phyloP scores from a whole-genome alignment of 345 rosid species.

The Tarenaya hassleriana region DNA sequence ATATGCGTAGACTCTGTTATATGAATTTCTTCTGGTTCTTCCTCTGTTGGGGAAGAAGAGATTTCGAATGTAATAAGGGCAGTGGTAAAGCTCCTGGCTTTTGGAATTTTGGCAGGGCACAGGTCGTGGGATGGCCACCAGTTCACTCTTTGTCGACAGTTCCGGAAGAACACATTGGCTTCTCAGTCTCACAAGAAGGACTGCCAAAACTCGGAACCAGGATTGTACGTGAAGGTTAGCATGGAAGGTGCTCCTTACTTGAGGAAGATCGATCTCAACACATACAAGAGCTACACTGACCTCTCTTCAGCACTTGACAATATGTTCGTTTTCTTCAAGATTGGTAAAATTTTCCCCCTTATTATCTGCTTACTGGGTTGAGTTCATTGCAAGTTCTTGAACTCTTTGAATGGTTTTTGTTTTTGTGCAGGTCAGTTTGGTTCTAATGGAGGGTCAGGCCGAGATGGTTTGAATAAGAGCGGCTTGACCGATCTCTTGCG shows the following conservation, averaged over 20 bases:
- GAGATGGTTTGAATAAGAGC: constrained; percentile 47
- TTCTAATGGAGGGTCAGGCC: constrained; percentile 42
- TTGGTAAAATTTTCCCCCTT: constrained; percentile 35
- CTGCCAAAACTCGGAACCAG: constrained; percentile 28
- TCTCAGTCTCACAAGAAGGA: constrained; percentile 42
- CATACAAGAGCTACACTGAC: constrained; percentile 49
- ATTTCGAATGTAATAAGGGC: background rate
- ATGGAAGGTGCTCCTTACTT: constrained; percentile 81
- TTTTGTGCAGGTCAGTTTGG: constrained; percentile 46
- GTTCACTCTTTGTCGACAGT: constrained; percentile 62
- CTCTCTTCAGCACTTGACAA: constrained; percentile 61
- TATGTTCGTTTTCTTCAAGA: constrained; percentile 71
- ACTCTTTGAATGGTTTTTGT: background rate
- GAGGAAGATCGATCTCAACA: constrained; percentile 66
- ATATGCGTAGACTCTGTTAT: too few relatives aligned
- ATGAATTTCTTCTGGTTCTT: too few relatives aligned
- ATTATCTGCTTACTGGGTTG: background rate
- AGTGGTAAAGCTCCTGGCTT: too few relatives aligned
- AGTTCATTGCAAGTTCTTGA: background rate
- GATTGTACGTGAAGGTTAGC: constrained; percentile 67
- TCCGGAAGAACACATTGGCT: constrained; percentile 68
- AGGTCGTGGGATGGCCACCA: constrained; percentile 88
- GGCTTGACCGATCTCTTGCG: constrained; percentile 52
- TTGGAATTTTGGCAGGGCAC: constrained; percentile 41
- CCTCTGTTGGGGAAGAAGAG: too few relatives aligned